A percentile compares a stretch with the other conserved stretches of the same genome.
Conservation (phyloP, 148 eudicot genomes). For the Nepenthes gracilis region DNA sequence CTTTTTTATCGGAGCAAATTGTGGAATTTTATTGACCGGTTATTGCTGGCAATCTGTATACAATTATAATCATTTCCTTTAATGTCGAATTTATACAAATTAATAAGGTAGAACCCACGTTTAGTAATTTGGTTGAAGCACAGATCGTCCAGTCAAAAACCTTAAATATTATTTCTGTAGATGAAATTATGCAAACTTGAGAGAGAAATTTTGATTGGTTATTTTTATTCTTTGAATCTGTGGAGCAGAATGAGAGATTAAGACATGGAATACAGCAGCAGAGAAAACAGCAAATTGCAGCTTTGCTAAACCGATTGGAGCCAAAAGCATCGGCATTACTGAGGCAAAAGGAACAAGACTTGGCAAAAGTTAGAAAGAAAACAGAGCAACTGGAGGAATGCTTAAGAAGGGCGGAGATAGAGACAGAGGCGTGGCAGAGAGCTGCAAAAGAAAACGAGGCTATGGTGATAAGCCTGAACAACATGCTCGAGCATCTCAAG, state of each 20-base stretch:
- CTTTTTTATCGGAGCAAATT: not conserved
- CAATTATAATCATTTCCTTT: too few species aligned
- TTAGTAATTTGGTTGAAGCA: too few species aligned
- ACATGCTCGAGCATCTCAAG: slow-evolving; percentile 14
- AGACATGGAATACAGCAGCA: slow-evolving; percentile 21
- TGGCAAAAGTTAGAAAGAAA: slow-evolving; percentile 20
- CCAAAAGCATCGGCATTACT: slow-evolving; percentile 15
- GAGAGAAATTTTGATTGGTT: too few species aligned
- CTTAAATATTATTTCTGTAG: too few species aligned
- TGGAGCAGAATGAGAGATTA: slow-evolving; percentile 29
- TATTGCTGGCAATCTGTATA: too few species aligned
- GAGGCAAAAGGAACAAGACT: slow-evolving; percentile 22
- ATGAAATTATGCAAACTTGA: too few species aligned
- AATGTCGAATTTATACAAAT: too few species aligned
- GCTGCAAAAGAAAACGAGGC: slow-evolving; percentile 31
- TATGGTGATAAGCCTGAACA: slow-evolving; percentile 13
- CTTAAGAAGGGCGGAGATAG: slow-evolving; percentile 20
- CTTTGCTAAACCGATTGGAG: slow-evolving; percentile 16
- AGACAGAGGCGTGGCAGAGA: slow-evolving; percentile 30
- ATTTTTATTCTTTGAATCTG: not conserved
- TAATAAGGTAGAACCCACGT: too few species aligned
- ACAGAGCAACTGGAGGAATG: slow-evolving; percentile 25
- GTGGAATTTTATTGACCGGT: too few species aligned
- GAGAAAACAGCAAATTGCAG: slow-evolving; percentile 12
- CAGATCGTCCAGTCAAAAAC: too few species aligned